A percentile compares a stretch with the other conserved stretches of the same genome.
These are phyloP conservation scores for Neopestalotiopsis clavispora DNA, from an alignment of 2,329 filamentous ascomycete species.

Conservation along the genomic window DNA sequence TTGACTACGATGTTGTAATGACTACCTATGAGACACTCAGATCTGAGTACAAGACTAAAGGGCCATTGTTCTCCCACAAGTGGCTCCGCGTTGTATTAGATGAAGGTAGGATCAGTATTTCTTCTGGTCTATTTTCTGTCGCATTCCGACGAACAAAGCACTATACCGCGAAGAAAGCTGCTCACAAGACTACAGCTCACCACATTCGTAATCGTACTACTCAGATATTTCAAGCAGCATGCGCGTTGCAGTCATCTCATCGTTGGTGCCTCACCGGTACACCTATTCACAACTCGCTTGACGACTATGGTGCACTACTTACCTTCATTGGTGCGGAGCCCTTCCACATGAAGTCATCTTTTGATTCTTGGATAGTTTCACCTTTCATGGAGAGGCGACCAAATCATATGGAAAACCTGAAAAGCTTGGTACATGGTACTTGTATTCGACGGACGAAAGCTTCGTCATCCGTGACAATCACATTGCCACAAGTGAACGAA, in stretches of 20 bases:
- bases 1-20: background rate
- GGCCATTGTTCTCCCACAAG: conserved; percentile 11
- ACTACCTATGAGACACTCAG: background rate
- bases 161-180: no score
- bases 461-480: conserved; percentile 15
- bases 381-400: conserved; percentile 25
- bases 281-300: conserved; percentile 44
- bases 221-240: conserved; percentile 34
- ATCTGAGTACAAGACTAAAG: conserved; percentile 21
- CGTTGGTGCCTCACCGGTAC: conserved; percentile 48
- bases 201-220: conserved; percentile 39
- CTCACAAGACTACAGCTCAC: conserved; percentile 36
- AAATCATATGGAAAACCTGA: conserved; percentile 25
- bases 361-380: conserved; percentile 25
- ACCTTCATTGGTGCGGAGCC: conserved; percentile 35
- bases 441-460: conserved; percentile 35
- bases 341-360: conserved; percentile 20
- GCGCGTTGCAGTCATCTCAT: conserved; percentile 28
- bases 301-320: conserved; percentile 43
- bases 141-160: background rate
- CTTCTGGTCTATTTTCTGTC: background rate
- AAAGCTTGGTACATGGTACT: conserved; percentile 30
- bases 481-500: conserved; percentile 24
- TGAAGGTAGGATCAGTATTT: conserved; percentile 35
- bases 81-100: conserved; percentile 36